Base-by-base conservation (phyloP, 2,329 filamentous ascomycete genomes). In the Aspergillus ochraceoroseus region DNA sequence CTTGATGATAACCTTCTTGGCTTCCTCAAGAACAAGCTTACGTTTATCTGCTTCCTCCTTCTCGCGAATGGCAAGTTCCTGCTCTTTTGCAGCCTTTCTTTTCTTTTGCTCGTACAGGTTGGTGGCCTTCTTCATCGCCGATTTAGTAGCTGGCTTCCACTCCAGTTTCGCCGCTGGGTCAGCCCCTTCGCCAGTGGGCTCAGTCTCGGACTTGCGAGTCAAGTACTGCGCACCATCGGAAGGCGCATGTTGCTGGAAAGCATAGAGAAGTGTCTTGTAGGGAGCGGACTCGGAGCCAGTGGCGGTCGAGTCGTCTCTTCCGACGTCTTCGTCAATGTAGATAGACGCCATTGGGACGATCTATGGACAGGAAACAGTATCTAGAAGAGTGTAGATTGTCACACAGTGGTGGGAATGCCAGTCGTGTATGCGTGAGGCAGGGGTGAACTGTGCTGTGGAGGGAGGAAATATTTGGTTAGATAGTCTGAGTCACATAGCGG, bases 81-180 rank as follows among this genome's bases (percentile, higher is more conserved):
- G 76, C 64, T 85, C 84, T 68, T 87, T 88, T 54, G 78, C 78
- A 30, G 83, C 75, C 75, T 94, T 94, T 76, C 87, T 89, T 76
- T 87, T 85, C 66, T 86, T 80, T 49, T 76, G 74, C 52, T 87
- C 85, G 50, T 80, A 80, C 49, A 80, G 80, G 63, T 80, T 82
- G 70, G 79, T 79, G 3, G 83, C 85, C 70, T 94, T 94, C 74
- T 94, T 95, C 61, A 87, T 65, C 14, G 86, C 87, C 45, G 83
- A 85, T 72, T 92, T 94, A 46, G 85, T 82, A 13, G 80, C 83
- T 40, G 83, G 81, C 70, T 89, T 90, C 84, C 83, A 95, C 54
- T 80, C 76, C 49, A 82, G 66, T 50, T 79, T 76, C 38, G 74
- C 75, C 38, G 74, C 72, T 49, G 76, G 74, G 55, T 87, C 85